phyloP scores from a whole-genome alignment of 306 rosid species.

The Arachis hypogaea region DNA sequence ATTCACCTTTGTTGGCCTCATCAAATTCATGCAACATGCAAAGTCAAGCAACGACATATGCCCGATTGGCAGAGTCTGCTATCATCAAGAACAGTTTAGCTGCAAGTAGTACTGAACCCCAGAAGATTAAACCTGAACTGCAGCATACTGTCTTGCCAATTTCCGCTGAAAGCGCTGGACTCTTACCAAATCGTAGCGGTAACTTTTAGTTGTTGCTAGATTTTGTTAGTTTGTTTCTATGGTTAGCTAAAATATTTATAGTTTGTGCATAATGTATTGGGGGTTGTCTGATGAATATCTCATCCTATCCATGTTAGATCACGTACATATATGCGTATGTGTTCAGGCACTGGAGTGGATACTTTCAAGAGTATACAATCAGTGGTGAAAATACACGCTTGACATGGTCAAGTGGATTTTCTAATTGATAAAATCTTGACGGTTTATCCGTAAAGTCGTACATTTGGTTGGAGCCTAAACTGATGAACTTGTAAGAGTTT shows the following conservation, averaged over 20 bases:
- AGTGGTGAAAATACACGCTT: too few species aligned
- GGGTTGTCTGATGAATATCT: too few species aligned
- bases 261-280: background rate
- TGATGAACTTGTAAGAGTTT: too few species aligned
- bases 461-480: too few species aligned
- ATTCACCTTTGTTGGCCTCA: conserved; percentile 15
- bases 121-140: conserved; percentile 42
- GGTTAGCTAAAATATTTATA: too few species aligned
- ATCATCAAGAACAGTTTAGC: conserved; percentile 47
- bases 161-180: conserved; percentile 76
- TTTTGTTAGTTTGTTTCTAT: conserved; percentile 13
- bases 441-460: too few species aligned
- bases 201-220: conserved; percentile 31
- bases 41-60: conserved; percentile 69
- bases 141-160: conserved; percentile 62
- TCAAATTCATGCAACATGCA: conserved; percentile 57
- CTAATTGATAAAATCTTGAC: too few species aligned
- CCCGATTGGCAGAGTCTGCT: conserved; percentile 72
- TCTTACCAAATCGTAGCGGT: conserved; percentile 77
- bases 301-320: too few species aligned
- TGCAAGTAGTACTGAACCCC: conserved; percentile 41
- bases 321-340: too few species aligned
- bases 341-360: too few species aligned
- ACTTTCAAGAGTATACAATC: too few species aligned
- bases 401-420: too few species aligned